A percentile compares a stretch with the other conserved stretches of the same genome.
Evolutionary conservation across 169 alveolate species (phyloP).

Genomic region (Amoebophrya sp.): DNA sequence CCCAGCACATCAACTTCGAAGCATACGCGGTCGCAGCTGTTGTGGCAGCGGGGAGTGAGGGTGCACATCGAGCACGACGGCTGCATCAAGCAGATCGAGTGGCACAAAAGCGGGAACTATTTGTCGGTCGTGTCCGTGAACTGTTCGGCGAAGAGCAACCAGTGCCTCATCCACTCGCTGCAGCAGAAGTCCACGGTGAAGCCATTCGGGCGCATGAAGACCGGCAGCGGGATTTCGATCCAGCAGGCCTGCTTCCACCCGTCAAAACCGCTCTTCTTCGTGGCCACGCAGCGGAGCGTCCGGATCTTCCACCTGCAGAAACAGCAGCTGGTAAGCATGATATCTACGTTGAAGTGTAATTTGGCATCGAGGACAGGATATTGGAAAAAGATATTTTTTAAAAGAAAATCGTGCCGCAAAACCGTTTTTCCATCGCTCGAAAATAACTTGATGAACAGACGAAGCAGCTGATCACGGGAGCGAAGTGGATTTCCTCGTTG

Average conservation of each 20-base stretch:
- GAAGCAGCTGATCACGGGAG: conserved; percentile 17
- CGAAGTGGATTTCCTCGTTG: conserved; percentile 14
- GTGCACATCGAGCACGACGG: conserved; percentile 23
- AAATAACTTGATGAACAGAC: not conserved
- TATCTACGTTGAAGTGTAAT: too few relatives aligned
- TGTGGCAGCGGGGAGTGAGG: not conserved
- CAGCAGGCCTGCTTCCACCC: conserved; percentile 30
- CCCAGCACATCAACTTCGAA: too few relatives aligned
- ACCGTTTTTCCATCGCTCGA: not conserved
- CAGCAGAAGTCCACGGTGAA: conserved; percentile 12
- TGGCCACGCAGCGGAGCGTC: not conserved
- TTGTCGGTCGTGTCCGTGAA: not conserved
- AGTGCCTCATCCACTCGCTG: conserved; percentile 25
- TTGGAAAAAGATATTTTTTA: too few relatives aligned
- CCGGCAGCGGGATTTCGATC: not conserved
- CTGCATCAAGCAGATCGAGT: conserved; percentile 10
- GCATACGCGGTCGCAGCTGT: not conserved
- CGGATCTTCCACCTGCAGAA: conserved; percentile 9
- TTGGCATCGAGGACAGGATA: too few relatives aligned
- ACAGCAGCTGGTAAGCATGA: conserved; percentile 1
- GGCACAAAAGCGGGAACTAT: conserved; percentile 27
- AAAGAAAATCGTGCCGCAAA: too few relatives aligned
- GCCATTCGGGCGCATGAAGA: conserved; percentile 18
- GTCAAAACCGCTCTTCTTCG: conserved; percentile 22
- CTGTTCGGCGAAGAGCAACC: not conserved